Conservation (phyloP, 495 filamentous ascomycete genomes). For the Tirmania nivea region DNA sequence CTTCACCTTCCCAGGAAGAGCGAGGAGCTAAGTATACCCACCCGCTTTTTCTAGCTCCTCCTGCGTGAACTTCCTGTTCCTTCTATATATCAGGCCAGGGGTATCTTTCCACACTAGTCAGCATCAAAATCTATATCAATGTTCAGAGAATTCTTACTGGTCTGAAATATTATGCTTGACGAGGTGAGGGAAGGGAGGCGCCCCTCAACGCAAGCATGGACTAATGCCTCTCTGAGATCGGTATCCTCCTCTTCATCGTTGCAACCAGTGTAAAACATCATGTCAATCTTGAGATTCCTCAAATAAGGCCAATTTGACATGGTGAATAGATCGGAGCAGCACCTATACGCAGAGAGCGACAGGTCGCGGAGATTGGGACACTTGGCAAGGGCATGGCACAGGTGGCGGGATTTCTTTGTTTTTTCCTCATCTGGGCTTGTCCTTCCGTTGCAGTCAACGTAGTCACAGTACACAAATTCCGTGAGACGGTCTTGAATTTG, state of each 20-base stretch:
- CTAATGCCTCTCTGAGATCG: slow-evolving; percentile 10
- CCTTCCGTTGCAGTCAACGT: slow-evolving; percentile 14
- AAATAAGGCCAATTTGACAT: slow-evolving; percentile 7
- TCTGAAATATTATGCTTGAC: slow-evolving; percentile 3
- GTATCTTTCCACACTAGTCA: background rate
- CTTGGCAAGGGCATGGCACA: slow-evolving; percentile 9
- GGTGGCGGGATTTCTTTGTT: slow-evolving; percentile 2
- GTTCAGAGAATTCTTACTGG: slow-evolving; percentile 6
- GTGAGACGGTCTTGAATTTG: slow-evolving; percentile 7
- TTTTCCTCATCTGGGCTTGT: slow-evolving; percentile 8
- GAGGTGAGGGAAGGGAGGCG: slow-evolving; percentile 10
- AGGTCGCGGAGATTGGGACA: slow-evolving; percentile 8
- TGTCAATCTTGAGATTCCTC: slow-evolving; percentile 10
- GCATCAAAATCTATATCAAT: slow-evolving; percentile 2
- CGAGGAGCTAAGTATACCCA: background rate
- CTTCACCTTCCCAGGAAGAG: background rate
- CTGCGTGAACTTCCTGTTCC: background rate
- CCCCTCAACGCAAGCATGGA: slow-evolving; percentile 7
- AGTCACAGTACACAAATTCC: slow-evolving; percentile 13
- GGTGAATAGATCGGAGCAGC: slow-evolving; percentile 12
- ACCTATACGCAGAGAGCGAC: slow-evolving; percentile 13
- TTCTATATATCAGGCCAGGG: background rate
- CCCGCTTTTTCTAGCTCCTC: background rate
- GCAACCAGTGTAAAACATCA: slow-evolving; percentile 11
- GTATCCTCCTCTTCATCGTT: slow-evolving; percentile 6